Evolutionary conservation across 1,284 basidiomycete genomes (phyloP).

Genomic region (Porphyrellus sp.): DNA sequence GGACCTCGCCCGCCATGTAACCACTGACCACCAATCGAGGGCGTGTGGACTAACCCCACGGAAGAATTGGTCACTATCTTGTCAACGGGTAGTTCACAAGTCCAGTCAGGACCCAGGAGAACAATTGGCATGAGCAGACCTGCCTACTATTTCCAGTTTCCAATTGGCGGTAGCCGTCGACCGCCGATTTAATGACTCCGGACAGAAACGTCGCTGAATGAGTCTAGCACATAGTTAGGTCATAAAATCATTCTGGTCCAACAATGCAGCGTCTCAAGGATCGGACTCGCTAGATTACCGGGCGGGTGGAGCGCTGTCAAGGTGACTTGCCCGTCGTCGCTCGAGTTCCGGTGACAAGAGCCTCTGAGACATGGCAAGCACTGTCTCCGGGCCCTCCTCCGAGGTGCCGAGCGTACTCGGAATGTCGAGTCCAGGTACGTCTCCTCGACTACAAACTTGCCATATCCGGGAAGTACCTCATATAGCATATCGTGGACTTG

Average conservation of each 20-base stretch:
- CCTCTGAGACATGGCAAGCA: slow-evolving; percentile 8
- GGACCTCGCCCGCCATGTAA: too few relatives aligned
- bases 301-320: slow-evolving; percentile 1
- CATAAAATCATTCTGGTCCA: slow-evolving; percentile 9
- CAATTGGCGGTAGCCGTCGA: background rate
- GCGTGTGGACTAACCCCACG: background rate
- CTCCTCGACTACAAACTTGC: slow-evolving; percentile 15
- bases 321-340: background rate
- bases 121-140: background rate
- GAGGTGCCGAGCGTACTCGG: slow-evolving; percentile 4
- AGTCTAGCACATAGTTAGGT: background rate
- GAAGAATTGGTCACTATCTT: background rate
- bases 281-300: background rate
- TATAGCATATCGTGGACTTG: background rate
- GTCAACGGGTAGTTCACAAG: background rate
- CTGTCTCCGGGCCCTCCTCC: slow-evolving; percentile 1
- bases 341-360: slow-evolving; percentile 6
- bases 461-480: slow-evolving; percentile 6
- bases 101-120: background rate
- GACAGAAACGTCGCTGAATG: background rate
- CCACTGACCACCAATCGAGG: too few relatives aligned
- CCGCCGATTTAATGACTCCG: slow-evolving; percentile 2
- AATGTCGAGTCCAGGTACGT: slow-evolving; percentile 5
- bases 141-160: background rate
- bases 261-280: slow-evolving; percentile 8